Conservation (phyloP, 805 yeast genomes). For the Gaillardinia entomophila region DNA sequence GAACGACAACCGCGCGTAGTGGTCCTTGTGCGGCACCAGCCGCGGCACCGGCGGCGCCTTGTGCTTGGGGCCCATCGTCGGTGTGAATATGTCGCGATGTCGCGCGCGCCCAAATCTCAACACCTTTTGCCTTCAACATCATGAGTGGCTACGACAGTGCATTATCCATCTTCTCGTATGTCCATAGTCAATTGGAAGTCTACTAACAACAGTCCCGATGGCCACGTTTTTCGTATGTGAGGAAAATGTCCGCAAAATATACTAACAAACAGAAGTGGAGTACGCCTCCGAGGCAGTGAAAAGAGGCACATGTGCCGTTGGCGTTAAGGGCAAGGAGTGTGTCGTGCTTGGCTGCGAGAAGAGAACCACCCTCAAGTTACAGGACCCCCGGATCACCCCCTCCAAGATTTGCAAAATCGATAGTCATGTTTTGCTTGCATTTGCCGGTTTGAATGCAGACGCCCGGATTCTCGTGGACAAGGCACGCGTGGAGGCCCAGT, state of each 20-base stretch:
- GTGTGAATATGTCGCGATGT: too few relatives aligned
- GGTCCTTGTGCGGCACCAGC: slow-evolving; percentile 48
- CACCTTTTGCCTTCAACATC: not conserved
- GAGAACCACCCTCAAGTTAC: slow-evolving; percentile 89
- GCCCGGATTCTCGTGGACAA: slow-evolving; percentile 91
- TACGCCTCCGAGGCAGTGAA: slow-evolving; percentile 97
- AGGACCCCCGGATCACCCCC: slow-evolving; percentile 95
- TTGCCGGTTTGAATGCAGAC: slow-evolving; percentile 98
- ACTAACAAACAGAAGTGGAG: slow-evolving; percentile 69
- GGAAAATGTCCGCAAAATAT: slow-evolving; percentile 2
- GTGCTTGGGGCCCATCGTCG: not conserved
- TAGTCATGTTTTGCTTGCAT: slow-evolving; percentile 84
- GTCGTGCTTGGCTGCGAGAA: slow-evolving; percentile 97
- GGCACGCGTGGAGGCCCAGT: slow-evolving; percentile 95
- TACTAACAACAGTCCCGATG: slow-evolving; percentile 78
- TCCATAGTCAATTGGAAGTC: slow-evolving; percentile 10
- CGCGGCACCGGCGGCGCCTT: slow-evolving; percentile 24
- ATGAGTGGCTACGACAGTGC: slow-evolving; percentile 99
- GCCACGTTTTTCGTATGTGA: slow-evolving; percentile 86
- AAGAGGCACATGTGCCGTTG: slow-evolving; percentile 97
- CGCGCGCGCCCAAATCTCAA: too few relatives aligned
- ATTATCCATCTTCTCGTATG: slow-evolving; percentile 90
- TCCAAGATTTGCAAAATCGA: slow-evolving; percentile 89
- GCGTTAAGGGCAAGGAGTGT: slow-evolving; percentile 82
- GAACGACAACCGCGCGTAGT: slow-evolving; percentile 53